Percentiles rank a stretch among this genome's conserved stretches.
Evolutionary conservation across 352 stramenopile species (phyloP).

Genomic region (Thraustotheca clavata): DNA sequence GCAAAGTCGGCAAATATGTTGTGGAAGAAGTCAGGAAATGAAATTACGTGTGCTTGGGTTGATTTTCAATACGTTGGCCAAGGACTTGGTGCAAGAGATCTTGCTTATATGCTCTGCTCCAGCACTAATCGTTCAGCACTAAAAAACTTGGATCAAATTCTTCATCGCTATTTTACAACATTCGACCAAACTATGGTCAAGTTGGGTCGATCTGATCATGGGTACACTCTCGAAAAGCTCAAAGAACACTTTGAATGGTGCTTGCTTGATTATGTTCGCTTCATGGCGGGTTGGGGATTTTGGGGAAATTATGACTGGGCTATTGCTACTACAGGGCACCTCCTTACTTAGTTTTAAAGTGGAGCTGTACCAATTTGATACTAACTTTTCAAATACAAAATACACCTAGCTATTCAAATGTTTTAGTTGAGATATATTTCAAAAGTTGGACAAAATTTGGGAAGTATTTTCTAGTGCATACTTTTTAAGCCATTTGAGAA

Average conservation of each 20-base stretch:
- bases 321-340: not conserved
- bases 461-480: no score
- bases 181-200: not conserved
- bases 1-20: constrained; percentile 21
- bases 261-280: constrained; percentile 18
- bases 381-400: no score
- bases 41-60: constrained; percentile 9
- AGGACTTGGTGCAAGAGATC: constrained; percentile 13
- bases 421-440: no score
- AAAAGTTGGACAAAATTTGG: no score
- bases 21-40: not conserved
- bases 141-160: not conserved
- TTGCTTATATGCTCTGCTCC: constrained; percentile 20
- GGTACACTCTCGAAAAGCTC: constrained; percentile 3
- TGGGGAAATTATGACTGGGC: constrained; percentile 22
- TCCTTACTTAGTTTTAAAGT: not conserved
- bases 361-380: no score
- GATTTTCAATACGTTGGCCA: constrained; percentile 21
- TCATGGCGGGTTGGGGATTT: constrained; percentile 21
- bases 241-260: constrained; percentile 16
- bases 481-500: no score
- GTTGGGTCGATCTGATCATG: not conserved
- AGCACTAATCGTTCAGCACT: constrained; percentile 3
- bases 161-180: not conserved
- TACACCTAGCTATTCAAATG: no score